A percentile compares a stretch with the other conserved stretches of the same genome.
Conservation (phyloP, 305 asterid species). For the Fraxinus xanthoxyloides region DNA sequence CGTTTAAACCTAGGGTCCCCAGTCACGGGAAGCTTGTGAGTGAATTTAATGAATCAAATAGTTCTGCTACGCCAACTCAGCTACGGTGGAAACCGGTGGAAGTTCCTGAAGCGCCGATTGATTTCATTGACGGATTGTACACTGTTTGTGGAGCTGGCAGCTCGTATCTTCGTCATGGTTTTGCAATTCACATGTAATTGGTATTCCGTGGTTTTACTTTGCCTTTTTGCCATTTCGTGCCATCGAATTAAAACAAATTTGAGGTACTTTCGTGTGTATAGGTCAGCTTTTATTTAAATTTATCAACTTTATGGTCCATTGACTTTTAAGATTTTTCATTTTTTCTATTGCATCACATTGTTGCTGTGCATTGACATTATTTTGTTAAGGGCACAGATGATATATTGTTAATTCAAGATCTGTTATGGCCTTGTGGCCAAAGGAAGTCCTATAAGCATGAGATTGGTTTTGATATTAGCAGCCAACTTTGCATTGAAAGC, state of each 20-base stretch:
- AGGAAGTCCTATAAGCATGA: background rate
- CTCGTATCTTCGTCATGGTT: constrained; percentile 93
- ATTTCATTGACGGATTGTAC: constrained; percentile 80
- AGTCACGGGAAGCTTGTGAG: constrained; percentile 72
- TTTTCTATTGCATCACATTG: background rate
- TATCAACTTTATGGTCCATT: background rate
- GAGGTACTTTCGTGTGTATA: background rate
- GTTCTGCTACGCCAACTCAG: constrained; percentile 90
- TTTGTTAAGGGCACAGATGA: background rate
- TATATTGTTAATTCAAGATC: background rate
- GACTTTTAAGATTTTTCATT: background rate
- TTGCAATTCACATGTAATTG: constrained; percentile 90
- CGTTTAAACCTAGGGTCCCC: constrained; percentile 76
- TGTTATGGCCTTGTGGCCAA: background rate
- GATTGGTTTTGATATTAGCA: background rate
- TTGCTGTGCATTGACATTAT: background rate
- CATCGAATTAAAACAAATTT: background rate
- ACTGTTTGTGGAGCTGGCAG: constrained; percentile 98
- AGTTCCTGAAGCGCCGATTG: constrained; percentile 61
- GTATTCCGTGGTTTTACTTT: constrained; percentile 24
- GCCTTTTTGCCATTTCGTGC: background rate
- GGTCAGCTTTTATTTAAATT: background rate
- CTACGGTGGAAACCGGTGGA: constrained; percentile 86
- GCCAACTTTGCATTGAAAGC: background rate
- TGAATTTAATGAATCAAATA: constrained; percentile 72